Conservation (phyloP, 2,329 filamentous ascomycete genomes). For the Bipolaris gigantea region DNA sequence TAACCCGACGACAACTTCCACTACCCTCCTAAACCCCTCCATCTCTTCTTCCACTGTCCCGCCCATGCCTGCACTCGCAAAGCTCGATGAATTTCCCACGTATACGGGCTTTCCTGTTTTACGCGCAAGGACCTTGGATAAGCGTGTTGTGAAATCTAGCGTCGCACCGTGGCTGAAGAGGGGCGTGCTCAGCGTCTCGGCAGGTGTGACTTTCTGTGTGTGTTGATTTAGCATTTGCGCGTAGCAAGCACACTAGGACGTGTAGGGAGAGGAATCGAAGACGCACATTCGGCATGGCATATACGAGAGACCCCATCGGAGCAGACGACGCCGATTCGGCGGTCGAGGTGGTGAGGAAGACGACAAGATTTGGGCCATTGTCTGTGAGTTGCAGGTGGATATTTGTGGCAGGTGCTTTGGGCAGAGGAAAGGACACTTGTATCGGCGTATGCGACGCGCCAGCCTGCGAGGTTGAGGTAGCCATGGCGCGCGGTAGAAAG, state of each 20-base stretch:
- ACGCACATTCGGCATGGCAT: slow-evolving; percentile 84
- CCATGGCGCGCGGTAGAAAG: slow-evolving; percentile 20
- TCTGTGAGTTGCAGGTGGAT: slow-evolving; percentile 62
- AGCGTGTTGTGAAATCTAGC: slow-evolving; percentile 81
- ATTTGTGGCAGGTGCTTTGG: slow-evolving; percentile 58
- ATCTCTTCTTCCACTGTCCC: slow-evolving; percentile 91
- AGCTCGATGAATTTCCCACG: slow-evolving; percentile 83
- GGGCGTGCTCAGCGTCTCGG: slow-evolving; percentile 72
- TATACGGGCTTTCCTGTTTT: slow-evolving; percentile 77
- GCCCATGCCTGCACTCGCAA: slow-evolving; percentile 72
- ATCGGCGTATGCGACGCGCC: slow-evolving; percentile 46
- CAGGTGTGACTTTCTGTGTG: slow-evolving; percentile 44
- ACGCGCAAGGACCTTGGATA: slow-evolving; percentile 81
- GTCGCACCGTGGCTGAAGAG: slow-evolving; percentile 76
- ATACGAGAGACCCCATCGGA: slow-evolving; percentile 84
- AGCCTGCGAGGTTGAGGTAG: slow-evolving; percentile 14
- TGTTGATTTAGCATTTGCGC: slow-evolving; percentile 11
- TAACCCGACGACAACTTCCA: slow-evolving; percentile 66
- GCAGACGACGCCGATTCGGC: slow-evolving; percentile 45
- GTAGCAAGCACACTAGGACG: neutral
- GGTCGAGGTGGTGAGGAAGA: slow-evolving; percentile 59
- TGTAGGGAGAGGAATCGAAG: neutral
- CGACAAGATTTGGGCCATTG: slow-evolving; percentile 55
- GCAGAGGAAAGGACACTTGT: slow-evolving; percentile 61
- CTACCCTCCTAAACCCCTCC: slow-evolving; percentile 77